Conservation (phyloP, 2,329 filamentous ascomycete species). For the Fusarium proliferatum region DNA sequence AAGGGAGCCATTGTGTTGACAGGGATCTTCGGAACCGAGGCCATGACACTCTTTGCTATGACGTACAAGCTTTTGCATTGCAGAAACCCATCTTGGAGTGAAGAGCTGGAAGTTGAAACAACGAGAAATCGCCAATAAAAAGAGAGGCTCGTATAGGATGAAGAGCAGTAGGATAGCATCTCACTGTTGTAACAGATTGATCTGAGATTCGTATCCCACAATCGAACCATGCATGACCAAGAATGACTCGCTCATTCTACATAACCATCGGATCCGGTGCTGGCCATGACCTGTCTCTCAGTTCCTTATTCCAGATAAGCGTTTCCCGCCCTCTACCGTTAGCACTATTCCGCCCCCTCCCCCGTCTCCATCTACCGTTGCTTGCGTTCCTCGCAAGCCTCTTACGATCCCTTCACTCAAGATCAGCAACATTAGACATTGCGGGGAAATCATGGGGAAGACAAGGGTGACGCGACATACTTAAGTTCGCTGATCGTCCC, state of each 20-base stretch:
- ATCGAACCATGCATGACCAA: background rate
- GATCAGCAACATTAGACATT: slow-evolving; percentile 9
- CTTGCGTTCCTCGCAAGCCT: slow-evolving; percentile 21
- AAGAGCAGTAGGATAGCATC: background rate
- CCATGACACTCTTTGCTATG: background rate
- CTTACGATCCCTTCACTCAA: slow-evolving; percentile 24
- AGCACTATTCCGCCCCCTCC: slow-evolving; percentile 12
- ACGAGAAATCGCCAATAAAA: fast-evolving
- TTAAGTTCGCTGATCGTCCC: slow-evolving; percentile 37
- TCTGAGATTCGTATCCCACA: background rate
- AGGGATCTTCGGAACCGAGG: slow-evolving; percentile 39
- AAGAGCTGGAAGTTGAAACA: background rate
- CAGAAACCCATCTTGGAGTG: too few relatives aligned
- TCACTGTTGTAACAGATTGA: background rate
- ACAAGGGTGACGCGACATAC: slow-evolving; percentile 21
- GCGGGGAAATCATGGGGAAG: slow-evolving; percentile 34
- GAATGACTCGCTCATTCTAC: background rate
- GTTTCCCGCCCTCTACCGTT: background rate
- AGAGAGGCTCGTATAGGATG: fast-evolving
- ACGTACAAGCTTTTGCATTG: background rate
- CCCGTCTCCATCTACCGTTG: slow-evolving; percentile 21
- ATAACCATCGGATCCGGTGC: slow-evolving; percentile 33
- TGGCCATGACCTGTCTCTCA: background rate
- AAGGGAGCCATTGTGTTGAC: background rate
- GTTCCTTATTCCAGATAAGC: slow-evolving; percentile 30